Evolutionary conservation across 2,329 filamentous ascomycete species (phyloP), one percentile per base, ranked within the genome.

Genomic region (Fusarium sp.): DNA sequence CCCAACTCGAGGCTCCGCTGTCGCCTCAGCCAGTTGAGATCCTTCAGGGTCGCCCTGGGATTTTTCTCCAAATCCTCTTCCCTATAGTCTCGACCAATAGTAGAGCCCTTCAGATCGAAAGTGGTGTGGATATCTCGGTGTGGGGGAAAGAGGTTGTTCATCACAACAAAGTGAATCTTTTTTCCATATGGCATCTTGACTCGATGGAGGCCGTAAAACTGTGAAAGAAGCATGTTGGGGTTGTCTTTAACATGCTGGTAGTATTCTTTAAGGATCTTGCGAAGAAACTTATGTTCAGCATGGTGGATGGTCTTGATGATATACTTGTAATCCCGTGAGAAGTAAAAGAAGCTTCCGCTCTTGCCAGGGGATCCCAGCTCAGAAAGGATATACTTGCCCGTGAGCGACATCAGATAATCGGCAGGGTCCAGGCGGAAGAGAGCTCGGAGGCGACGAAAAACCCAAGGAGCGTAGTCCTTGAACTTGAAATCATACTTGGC

Each of bases 401-500:
- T 98, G 78, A 99, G 85, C 12, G 96, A 99, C 91, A 99, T 97
- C 69, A 99, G 90, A 80, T 99, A 99, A 82, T 99, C 96, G 75
- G 95, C 96, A 27, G 96, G 96, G 80, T 99, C 96, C 61, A 98
- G 89, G 76, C 92, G 91, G 85, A 99, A 99, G 71, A 92, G 92
- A 54, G 90, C 86, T 74, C 96, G 93, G 46, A 99, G 88, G 83
- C 94, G 94, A 78, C 96, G 94, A 83, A 99, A 99, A 66, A 99
- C 96, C 95, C 95, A 98, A 63, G 96, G 96, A n/a, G 95, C 95
- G 82, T 99, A 99, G 84, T 99, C 96, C 85, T 99, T 99, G 88
- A 99, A 99, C 83, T 99, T 99, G 90, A 99, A 99, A 84, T 99
- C 96, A 85, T 99, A 99, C 84, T 99, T 98, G 76, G 96, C 95